These are phyloP conservation scores for Stagonosporopsis chrysanthemi DNA, from an alignment of 2,329 filamentous ascomycete species.

Conservation along the genomic window DNA sequence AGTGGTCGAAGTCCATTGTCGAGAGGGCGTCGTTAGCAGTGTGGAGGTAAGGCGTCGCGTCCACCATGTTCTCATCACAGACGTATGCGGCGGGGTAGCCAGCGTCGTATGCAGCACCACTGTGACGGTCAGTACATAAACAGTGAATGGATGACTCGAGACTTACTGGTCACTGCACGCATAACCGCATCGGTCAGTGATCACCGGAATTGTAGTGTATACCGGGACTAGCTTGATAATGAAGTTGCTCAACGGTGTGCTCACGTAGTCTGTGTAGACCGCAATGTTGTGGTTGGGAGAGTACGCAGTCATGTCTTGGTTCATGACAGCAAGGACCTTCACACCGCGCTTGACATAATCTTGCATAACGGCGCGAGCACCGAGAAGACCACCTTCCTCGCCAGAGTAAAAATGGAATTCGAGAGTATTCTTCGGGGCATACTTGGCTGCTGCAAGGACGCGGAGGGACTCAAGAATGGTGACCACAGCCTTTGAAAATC, in stretches of 20 bases:
- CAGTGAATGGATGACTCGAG: neutral
- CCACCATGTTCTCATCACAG: conserved; percentile 72
- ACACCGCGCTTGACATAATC: conserved; percentile 67
- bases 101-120: conserved; percentile 70
- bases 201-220: conserved; percentile 65
- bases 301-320: conserved; percentile 91
- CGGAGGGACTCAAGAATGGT: conserved; percentile 90
- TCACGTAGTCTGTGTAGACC: conserved; percentile 78
- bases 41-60: conserved; percentile 69
- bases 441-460: conserved; percentile 73
- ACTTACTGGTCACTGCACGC: conserved; percentile 72
- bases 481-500: conserved; percentile 48
- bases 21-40: conserved; percentile 71
- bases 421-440: conserved; percentile 78
- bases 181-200: conserved; percentile 85
- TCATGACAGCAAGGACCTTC: conserved; percentile 88
- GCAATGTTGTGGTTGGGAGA: conserved; percentile 69
- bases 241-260: conserved; percentile 58
- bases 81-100: conserved; percentile 76
- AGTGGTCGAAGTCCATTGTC: conserved; percentile 79
- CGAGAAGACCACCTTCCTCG: conserved; percentile 85
- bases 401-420: conserved; percentile 96
- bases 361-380: conserved; percentile 84
- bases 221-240: conserved; percentile 44
- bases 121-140: neutral